Base-by-base conservation (phyloP, 176 grass and related monocot genomes). In the Poa annua region DNA sequence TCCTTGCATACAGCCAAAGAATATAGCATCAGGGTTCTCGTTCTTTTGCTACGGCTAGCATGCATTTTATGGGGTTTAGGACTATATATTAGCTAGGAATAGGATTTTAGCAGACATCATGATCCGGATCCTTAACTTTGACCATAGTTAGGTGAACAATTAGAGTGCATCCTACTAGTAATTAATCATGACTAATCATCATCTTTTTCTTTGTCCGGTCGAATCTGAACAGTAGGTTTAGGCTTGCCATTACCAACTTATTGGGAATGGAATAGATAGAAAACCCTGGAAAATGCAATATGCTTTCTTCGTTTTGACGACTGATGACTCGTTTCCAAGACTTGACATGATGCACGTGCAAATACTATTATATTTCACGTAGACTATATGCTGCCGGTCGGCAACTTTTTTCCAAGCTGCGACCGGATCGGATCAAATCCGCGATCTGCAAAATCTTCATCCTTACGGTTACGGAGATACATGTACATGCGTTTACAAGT, bases 11-110 rank as follows among this genome's bases (percentile, higher is more conserved):
- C 63, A 74, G 19, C 41, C 61, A 61, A 68, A 33, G 3, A 32
- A 52, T 32, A 41, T 50, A 66, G 35, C 77, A 60, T 61, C 51
- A 38, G 44, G 21, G 8, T 13, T 10, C 13, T 39, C 29, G 8
- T 48, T 51, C 50, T 61, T 76, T 11, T 70, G 81, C 68, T 76
- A 69, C 75, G 60, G 51, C 49, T 68, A 19, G 35, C 1, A 62
- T 6, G 12, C 25, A 13, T 29, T 74, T 62, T 55, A 12, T 44
- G 20, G 12, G 61, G 33, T 16, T 21, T 48, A 50, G 33, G 49
- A 60, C 15, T n/a, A 29, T 29, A 29, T 29, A 8, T n/a, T 50
- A 33, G 10, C 8, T 69, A 11, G 1, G 10, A 70, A 3, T 69
- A 11, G 1, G 10, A 70, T 38, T 4, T 22, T 4, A 11, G 54